Evolutionary conservation across 768 basidiomycete genomes (phyloP).

Genomic region (Collybia mongolica): DNA sequence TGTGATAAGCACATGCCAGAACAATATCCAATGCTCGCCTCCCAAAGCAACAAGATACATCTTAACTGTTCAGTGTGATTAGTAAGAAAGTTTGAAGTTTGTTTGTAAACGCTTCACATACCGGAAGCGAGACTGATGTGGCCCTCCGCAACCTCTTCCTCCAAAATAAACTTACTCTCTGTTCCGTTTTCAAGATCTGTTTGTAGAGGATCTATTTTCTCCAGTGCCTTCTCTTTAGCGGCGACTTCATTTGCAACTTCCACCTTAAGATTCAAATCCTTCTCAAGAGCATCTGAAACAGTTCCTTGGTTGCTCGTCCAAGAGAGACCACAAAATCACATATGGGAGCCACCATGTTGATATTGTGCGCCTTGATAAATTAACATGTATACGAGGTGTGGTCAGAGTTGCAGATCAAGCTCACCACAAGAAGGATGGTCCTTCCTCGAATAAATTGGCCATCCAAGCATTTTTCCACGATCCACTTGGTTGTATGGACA

Average conservation of each 20-base stretch:
- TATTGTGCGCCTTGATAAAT: conserved; percentile 39
- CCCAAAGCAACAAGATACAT: conserved; percentile 36
- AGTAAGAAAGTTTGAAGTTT: conserved; percentile 18
- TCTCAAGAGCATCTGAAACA: conserved; percentile 44
- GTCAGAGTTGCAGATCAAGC: conserved; percentile 11
- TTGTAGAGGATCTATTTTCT: conserved; percentile 18
- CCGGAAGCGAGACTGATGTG: conserved; percentile 50
- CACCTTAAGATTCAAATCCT: conserved; percentile 26
- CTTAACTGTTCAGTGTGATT: conserved; percentile 21
- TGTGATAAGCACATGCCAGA: conserved; percentile 26
- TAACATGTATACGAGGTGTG: neutral
- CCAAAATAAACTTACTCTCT: conserved; percentile 57
- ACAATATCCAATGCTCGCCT: conserved; percentile 29
- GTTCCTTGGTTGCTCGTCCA: conserved; percentile 56
- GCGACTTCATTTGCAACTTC: conserved; percentile 28
- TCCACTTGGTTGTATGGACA: conserved; percentile 77
- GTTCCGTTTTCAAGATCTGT: conserved; percentile 18
- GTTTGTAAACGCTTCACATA: conserved; percentile 9
- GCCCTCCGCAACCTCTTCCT: conserved; percentile 61
- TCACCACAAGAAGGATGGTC: conserved; percentile 78
- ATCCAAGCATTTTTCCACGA: conserved; percentile 74
- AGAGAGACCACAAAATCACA: conserved; percentile 58
- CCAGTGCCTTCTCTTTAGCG: conserved; percentile 19
- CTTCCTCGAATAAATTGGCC: conserved; percentile 74
- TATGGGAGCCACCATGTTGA: conserved; percentile 48